Percentiles rank a stretch among this genome's conserved stretches.
phyloP scores from a whole-genome alignment of 805 yeast genomes.

The Clavispora carvajalis region DNA sequence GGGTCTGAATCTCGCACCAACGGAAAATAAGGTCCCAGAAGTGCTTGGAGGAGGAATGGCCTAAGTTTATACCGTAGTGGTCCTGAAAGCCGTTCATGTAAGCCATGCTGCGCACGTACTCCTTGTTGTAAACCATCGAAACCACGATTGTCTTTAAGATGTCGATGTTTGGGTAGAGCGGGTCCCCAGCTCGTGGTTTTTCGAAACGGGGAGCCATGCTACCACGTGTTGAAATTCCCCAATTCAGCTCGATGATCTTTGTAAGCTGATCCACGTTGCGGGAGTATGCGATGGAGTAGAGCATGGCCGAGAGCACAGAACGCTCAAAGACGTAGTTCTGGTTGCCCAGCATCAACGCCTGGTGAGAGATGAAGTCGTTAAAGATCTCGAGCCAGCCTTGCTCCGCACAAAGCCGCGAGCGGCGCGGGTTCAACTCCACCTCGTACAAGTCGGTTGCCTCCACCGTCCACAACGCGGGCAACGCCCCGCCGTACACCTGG shows the following conservation, averaged over 20 bases:
- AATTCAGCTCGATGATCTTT: constrained; percentile 22
- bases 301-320: constrained; percentile 22
- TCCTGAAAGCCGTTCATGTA: constrained; percentile 33
- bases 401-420: constrained; percentile 15
- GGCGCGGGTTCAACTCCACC: constrained; percentile 15
- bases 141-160: constrained; percentile 27
- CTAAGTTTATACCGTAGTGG: constrained; percentile 20
- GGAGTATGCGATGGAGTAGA: constrained; percentile 30
- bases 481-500: constrained; percentile 28
- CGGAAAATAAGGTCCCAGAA: constrained; percentile 36
- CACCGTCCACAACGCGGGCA: constrained; percentile 28
- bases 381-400: constrained; percentile 19
- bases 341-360: constrained; percentile 6
- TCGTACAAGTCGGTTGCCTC: constrained; percentile 17
- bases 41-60: constrained; percentile 11
- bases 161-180: constrained; percentile 19
- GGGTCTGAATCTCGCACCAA: constrained; percentile 34
- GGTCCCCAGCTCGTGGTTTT: constrained; percentile 8
- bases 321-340: constrained; percentile 12
- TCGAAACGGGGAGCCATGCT: constrained; percentile 6
- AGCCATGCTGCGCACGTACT: constrained; percentile 28
- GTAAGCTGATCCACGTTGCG: constrained; percentile 17
- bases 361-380: constrained; percentile 18
- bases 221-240: constrained; percentile 29
- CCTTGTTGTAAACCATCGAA: constrained; percentile 27